Percentiles rank a stretch among this genome's conserved stretches.
Conservation (phyloP, 805 yeast genomes). For the Komagataella kurtzmanii region DNA sequence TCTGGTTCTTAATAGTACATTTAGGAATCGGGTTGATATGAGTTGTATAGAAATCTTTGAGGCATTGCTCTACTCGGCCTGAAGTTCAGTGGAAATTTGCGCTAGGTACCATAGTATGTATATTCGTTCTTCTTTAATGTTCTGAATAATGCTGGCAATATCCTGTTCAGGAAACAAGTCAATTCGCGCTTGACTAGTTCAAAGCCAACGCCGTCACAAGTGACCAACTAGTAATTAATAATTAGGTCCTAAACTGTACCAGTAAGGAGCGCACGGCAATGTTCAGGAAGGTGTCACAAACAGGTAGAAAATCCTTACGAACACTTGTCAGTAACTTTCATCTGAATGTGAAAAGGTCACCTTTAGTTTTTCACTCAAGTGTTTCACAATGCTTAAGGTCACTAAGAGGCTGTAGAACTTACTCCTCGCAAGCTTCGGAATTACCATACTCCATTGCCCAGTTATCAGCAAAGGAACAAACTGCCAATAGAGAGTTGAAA, state of each 20-base stretch:
- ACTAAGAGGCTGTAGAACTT: background rate
- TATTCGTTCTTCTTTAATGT: too few relatives aligned
- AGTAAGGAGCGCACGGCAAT: background rate
- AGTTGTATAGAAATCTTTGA: too few relatives aligned
- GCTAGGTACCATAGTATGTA: too few relatives aligned
- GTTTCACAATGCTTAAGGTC: background rate
- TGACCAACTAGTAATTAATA: background rate
- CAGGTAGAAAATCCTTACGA: background rate
- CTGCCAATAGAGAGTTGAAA: conserved; percentile 66
- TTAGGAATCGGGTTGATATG: too few relatives aligned
- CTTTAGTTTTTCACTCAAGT: background rate
- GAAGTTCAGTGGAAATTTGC: too few relatives aligned
- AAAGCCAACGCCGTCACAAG: background rate
- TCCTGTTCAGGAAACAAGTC: too few relatives aligned
- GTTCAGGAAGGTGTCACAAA: background rate
- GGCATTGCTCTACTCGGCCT: too few relatives aligned
- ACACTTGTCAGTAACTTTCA: background rate
- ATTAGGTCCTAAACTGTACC: background rate
- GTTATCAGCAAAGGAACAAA: conserved; percentile 59
- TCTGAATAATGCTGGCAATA: too few relatives aligned
- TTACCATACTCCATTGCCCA: background rate
- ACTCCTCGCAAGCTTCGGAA: background rate
- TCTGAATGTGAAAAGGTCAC: background rate
- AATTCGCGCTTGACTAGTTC: too few relatives aligned
- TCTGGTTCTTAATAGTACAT: too few relatives aligned